Evolutionary conservation across 306 rosid species (phyloP).

Genomic region (Lotus japonicus): DNA sequence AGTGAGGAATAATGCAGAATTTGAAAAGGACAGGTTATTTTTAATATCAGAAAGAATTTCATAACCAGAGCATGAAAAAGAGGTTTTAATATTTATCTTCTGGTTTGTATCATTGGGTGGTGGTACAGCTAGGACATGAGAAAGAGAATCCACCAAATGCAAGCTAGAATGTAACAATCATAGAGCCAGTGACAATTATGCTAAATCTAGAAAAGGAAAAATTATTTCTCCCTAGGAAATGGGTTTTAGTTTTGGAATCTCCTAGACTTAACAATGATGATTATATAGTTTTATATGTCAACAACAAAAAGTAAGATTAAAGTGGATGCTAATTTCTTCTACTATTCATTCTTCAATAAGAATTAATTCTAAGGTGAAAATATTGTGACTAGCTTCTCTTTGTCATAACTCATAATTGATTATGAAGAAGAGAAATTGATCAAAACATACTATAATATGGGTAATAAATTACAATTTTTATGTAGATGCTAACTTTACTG

Average conservation of each 20-base stretch:
- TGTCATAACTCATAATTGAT: too few relatives aligned
- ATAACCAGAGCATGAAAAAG: slow-evolving; percentile 15
- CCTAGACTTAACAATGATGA: background rate
- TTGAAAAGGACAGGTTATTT: background rate
- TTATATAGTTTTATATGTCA: background rate
- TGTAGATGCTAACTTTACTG: background rate
- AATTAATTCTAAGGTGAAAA: too few relatives aligned
- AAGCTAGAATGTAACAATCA: slow-evolving; percentile 10
- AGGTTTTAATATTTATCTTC: background rate
- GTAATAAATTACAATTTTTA: background rate
- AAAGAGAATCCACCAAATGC: slow-evolving; percentile 37
- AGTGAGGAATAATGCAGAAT: slow-evolving; percentile 14
- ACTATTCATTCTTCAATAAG: too few relatives aligned
- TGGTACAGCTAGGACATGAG: slow-evolving; percentile 30
- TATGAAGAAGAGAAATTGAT: too few relatives aligned
- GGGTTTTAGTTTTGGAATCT: background rate
- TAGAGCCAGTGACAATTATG: slow-evolving; percentile 19
- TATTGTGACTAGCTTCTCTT: too few relatives aligned
- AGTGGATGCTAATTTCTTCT: too few relatives aligned
- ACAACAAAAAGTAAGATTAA: background rate
- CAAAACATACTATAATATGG: background rate
- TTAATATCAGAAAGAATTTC: slow-evolving; percentile 9
- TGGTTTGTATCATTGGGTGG: slow-evolving; percentile 20
- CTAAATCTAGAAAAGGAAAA: slow-evolving; percentile 19
- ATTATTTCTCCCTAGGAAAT: background rate